A percentile compares a stretch with the other conserved stretches of the same genome.
These are phyloP conservation scores for Begonia fuchsioides DNA, from an alignment of 306 rosid species.

Conservation along the genomic window DNA sequence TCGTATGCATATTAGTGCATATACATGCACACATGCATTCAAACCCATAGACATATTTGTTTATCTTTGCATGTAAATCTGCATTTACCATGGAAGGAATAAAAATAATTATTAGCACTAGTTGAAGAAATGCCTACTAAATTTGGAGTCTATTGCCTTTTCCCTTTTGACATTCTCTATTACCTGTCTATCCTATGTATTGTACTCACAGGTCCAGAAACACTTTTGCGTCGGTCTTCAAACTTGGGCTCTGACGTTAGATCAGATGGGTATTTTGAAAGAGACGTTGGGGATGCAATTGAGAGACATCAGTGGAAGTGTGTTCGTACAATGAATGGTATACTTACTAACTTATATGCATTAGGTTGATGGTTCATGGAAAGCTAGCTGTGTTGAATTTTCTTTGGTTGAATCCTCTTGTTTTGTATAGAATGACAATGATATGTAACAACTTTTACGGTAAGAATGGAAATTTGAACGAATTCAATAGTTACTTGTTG, in stretches of 20 bases:
- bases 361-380: constrained; percentile 6
- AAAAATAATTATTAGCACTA: too few relatives aligned
- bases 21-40: too few relatives aligned
- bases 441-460: too few relatives aligned
- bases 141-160: too few relatives aligned
- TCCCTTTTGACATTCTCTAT: background rate
- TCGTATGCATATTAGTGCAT: too few relatives aligned
- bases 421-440: background rate
- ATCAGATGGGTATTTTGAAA: constrained; percentile 40
- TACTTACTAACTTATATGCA: constrained; percentile 4
- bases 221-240: constrained; percentile 53
- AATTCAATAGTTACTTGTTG: background rate
- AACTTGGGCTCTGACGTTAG: constrained; percentile 14
- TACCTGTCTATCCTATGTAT: background rate
- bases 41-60: too few relatives aligned
- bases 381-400: background rate
- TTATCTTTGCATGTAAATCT: too few relatives aligned
- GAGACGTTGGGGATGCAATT: constrained; percentile 59
- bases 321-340: constrained; percentile 74
- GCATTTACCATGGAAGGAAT: too few relatives aligned
- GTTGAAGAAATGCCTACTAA: too few relatives aligned
- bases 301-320: constrained; percentile 84
- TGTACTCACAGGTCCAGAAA: constrained; percentile 64
- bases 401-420: background rate
- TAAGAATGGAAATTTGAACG: background rate